These are phyloP conservation scores for Cladosporium sphaerospermum DNA, from an alignment of 2,329 filamentous ascomycete species.

Conservation along the genomic window DNA sequence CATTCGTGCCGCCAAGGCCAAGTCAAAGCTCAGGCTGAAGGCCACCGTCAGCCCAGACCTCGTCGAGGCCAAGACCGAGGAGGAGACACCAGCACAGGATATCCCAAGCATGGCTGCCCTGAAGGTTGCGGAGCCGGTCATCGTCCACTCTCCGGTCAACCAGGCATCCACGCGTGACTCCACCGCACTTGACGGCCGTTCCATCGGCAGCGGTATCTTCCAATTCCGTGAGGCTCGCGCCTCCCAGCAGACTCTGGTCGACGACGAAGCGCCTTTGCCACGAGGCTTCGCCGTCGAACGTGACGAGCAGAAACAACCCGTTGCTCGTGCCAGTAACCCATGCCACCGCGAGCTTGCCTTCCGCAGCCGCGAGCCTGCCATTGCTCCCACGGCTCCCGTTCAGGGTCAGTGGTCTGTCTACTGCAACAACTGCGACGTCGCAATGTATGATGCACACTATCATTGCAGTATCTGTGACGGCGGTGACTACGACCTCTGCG, in stretches of 20 bases:
- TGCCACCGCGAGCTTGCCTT: slow-evolving; percentile 30
- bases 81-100: slow-evolving; percentile 3
- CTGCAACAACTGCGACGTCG: slow-evolving; percentile 82
- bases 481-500: slow-evolving; percentile 91
- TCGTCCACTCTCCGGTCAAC: slow-evolving; percentile 17
- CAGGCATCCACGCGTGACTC: slow-evolving; percentile 21
- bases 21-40: slow-evolving; percentile 87
- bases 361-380: slow-evolving; percentile 34
- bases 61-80: slow-evolving; percentile 13
- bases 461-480: slow-evolving; percentile 91
- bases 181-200: slow-evolving; percentile 19
- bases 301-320: slow-evolving; percentile 19
- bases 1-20: slow-evolving; percentile 92
- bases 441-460: slow-evolving; percentile 77
- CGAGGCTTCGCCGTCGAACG: slow-evolving; percentile 31
- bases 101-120: slow-evolving; percentile 4
- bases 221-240: slow-evolving; percentile 32
- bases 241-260: slow-evolving; percentile 25
- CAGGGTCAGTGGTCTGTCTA: slow-evolving; percentile 67
- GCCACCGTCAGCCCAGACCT: slow-evolving; percentile 27
- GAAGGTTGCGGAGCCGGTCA: slow-evolving; percentile 18
- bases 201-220: slow-evolving; percentile 31
- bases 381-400: slow-evolving; percentile 21
- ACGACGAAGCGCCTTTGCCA: slow-evolving; percentile 38
- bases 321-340: slow-evolving; percentile 19